A percentile compares a stretch with the other conserved stretches of the same genome.
These are phyloP conservation scores for Calonectria crousiana DNA, from an alignment of 2,329 filamentous ascomycete species.

Conservation along the genomic window DNA sequence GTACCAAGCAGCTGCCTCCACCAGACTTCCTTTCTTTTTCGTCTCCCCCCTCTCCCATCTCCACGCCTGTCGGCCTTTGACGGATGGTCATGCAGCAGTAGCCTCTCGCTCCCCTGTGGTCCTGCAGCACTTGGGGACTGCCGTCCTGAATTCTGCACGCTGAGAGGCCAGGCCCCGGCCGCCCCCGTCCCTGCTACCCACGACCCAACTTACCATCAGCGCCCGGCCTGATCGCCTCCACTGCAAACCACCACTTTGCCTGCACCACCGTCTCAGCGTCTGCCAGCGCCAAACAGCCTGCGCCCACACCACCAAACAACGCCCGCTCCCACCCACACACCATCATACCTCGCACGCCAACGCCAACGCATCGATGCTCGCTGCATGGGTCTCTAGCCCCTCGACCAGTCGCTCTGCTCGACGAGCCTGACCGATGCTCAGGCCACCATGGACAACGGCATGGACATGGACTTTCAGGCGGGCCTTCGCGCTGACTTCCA, in stretches of 20 bases:
- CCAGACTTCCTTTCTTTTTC: constrained; percentile 2
- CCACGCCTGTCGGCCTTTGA: not conserved
- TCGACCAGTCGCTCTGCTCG: constrained; percentile 56
- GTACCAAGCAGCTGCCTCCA: constrained; percentile 27
- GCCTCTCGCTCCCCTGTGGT: constrained; percentile 5
- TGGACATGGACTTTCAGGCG: constrained; percentile 48
- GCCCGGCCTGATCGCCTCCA: constrained; percentile 18
- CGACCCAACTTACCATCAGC: constrained; percentile 11
- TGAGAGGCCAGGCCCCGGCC: constrained; percentile 1
- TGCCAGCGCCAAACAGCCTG: constrained; percentile 31
- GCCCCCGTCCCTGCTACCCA: constrained; percentile 10
- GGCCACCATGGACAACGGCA: constrained; percentile 61
- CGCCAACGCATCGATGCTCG: constrained; percentile 63
- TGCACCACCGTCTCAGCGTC: constrained; percentile 16
- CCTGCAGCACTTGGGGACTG: constrained; percentile 14
- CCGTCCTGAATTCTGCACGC: constrained; percentile 7
- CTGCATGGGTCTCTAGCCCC: constrained; percentile 58
- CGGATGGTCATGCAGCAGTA: constrained; percentile 8
- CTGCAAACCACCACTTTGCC: constrained; percentile 15
- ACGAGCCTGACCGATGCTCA: constrained; percentile 59
- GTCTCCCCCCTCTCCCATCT: constrained; percentile 6
- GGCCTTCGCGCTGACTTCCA: constrained; percentile 36
- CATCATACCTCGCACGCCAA: constrained; percentile 35
- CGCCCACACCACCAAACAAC: constrained; percentile 31
- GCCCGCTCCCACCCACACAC: constrained; percentile 48